Percentiles rank a stretch among this genome's conserved stretches.
Evolutionary conservation across 2,329 filamentous ascomycete genomes (phyloP).

Genomic region (Colletotrichum sansevieriae): DNA sequence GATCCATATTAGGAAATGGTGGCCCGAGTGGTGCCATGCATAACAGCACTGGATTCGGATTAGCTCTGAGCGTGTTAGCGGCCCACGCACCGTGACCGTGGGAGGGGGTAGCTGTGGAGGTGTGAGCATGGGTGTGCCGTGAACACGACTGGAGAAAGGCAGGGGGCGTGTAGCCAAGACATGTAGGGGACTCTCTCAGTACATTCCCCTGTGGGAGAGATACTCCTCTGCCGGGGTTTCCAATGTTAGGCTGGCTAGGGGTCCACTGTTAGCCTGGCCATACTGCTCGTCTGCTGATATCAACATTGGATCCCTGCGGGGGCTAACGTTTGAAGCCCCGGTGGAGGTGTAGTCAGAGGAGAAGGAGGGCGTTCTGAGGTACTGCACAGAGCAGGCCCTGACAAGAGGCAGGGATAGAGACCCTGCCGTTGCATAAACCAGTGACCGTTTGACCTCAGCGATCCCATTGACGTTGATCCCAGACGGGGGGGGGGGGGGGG

Average conservation of each 20-base stretch:
- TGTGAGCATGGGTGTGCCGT: constrained; percentile 24
- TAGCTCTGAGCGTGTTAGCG: constrained; percentile 28
- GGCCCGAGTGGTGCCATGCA: constrained; percentile 42
- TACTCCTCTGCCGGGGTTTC: too few relatives aligned
- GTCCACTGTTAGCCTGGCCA: too few relatives aligned
- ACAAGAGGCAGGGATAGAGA: constrained; percentile 31
- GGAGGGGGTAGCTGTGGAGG: constrained; percentile 30
- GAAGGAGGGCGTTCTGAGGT: constrained; percentile 21
- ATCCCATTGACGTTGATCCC: constrained; percentile 53
- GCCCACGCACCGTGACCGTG: constrained; percentile 37
- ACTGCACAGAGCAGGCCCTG: constrained; percentile 6
- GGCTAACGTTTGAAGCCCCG: too few relatives aligned
- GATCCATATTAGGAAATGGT: constrained; percentile 48
- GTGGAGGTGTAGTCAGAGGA: background rate
- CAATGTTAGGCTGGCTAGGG: too few relatives aligned
- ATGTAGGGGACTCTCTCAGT: constrained; percentile 37
- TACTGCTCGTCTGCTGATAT: too few relatives aligned
- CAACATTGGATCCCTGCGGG: too few relatives aligned
- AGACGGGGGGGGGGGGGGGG: constrained; percentile 42
- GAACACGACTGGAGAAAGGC: constrained; percentile 30
- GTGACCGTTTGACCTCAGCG: constrained; percentile 55
- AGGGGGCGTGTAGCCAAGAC: constrained; percentile 44
- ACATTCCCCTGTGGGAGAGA: constrained; percentile 32
- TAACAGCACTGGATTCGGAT: constrained; percentile 42
- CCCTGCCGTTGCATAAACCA: constrained; percentile 47